phyloP scores from a whole-genome alignment of 2,329 filamentous ascomycete genomes.

The Fusarium kyushuense region DNA sequence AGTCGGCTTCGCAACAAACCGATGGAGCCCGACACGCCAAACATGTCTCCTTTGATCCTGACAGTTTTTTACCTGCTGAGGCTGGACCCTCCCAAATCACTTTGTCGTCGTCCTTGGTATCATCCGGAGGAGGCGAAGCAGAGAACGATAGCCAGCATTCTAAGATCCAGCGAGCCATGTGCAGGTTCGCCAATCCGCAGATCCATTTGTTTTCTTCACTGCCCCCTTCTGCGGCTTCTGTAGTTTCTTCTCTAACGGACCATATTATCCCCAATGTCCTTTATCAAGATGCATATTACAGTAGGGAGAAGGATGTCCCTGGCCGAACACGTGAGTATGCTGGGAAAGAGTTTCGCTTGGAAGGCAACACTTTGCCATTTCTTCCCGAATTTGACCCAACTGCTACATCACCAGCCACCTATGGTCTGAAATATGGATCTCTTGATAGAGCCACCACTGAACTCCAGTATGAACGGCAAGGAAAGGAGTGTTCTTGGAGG shows the following conservation, averaged over 20 bases:
- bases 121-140: slow-evolving; percentile 17
- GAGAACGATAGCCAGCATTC: slow-evolving; percentile 14
- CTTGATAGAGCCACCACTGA: slow-evolving; percentile 66
- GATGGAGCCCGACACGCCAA: slow-evolving; percentile 49
- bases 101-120: slow-evolving; percentile 30
- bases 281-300: slow-evolving; percentile 89
- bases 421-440: slow-evolving; percentile 63
- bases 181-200: slow-evolving; percentile 14
- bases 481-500: slow-evolving; percentile 62
- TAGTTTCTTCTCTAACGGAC: slow-evolving; percentile 44
- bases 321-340: slow-evolving; percentile 83
- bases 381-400: slow-evolving; percentile 81
- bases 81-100: slow-evolving; percentile 13
- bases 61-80: slow-evolving; percentile 18
- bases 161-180: slow-evolving; percentile 35
- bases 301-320: slow-evolving; percentile 85
- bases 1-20: slow-evolving; percentile 62
- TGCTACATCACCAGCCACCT: slow-evolving; percentile 65
- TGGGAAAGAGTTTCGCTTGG: slow-evolving; percentile 84
- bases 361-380: slow-evolving; percentile 80
- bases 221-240: slow-evolving; percentile 46
- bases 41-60: slow-evolving; percentile 41
- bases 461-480: slow-evolving; percentile 61
- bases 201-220: slow-evolving; percentile 44
- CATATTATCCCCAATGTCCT: slow-evolving; percentile 71